Evolutionary conservation across 148 eudicot species (phyloP).

Genomic region (Cornus florida): DNA sequence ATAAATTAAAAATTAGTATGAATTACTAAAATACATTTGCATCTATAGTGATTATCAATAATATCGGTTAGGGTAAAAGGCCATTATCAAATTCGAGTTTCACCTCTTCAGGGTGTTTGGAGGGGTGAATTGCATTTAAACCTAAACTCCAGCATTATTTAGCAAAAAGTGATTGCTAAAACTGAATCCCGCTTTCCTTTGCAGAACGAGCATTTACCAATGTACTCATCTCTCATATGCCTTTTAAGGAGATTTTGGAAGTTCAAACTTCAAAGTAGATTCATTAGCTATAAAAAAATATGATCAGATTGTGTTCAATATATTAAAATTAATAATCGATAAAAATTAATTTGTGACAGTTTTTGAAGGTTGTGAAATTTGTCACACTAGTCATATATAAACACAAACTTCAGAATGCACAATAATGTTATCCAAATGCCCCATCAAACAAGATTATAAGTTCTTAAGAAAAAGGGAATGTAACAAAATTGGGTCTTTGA

Average conservation of each 20-base stretch:
- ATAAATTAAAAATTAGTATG: too few species aligned
- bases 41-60: neutral
- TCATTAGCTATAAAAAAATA: neutral
- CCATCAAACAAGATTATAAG: neutral
- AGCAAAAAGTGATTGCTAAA: too few species aligned
- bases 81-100: too few species aligned
- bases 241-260: neutral
- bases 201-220: too few species aligned
- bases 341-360: neutral
- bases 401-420: neutral
- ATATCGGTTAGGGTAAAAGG: too few species aligned
- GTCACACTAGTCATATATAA: neutral
- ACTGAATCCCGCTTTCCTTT: too few species aligned
- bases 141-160: too few species aligned
- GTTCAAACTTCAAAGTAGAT: neutral
- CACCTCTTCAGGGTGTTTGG: too few species aligned
- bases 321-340: too few species aligned
- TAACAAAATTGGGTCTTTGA: neutral
- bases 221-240: too few species aligned
- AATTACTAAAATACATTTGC: too few species aligned
- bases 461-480: neutral
- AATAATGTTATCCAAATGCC: neutral
- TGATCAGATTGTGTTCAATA: neutral
- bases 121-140: too few species aligned
- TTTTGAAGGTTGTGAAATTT: neutral